Conservation (phyloP, 202 grass and related monocot species). For the Dendrocalamus latiflorus region DNA sequence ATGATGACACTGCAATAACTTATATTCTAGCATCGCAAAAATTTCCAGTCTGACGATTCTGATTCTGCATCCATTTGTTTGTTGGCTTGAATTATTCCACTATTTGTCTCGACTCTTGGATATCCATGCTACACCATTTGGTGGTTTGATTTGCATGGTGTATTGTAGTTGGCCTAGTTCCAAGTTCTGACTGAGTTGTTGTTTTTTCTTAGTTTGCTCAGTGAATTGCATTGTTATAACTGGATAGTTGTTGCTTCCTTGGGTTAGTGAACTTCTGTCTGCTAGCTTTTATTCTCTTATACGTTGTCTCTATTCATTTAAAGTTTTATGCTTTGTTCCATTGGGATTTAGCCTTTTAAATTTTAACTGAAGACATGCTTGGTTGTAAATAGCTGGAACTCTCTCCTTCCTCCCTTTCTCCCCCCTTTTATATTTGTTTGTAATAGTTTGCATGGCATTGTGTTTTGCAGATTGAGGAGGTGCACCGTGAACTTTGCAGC, state of each 20-base stretch:
- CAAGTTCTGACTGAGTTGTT: background rate
- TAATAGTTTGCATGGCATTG: background rate
- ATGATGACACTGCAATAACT: background rate
- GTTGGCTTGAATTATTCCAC: background rate
- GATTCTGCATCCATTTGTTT: background rate
- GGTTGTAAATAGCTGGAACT: background rate
- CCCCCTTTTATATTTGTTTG: background rate
- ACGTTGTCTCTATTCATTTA: background rate
- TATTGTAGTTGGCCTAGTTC: background rate
- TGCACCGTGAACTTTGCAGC: constrained; percentile 66
- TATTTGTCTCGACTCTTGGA: background rate
- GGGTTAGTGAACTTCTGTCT: background rate
- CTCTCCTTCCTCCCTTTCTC: background rate
- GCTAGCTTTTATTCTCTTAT: background rate
- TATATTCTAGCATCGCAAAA: background rate
- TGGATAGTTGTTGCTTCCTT: background rate
- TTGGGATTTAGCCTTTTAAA: background rate
- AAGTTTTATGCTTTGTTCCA: background rate
- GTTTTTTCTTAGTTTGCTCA: background rate
- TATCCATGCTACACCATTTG: background rate
- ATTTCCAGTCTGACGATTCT: background rate
- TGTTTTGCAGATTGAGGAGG: constrained; percentile 67
- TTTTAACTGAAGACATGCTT: background rate
- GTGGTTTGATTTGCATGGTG: background rate
- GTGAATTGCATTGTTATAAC: background rate